These are phyloP conservation scores for Helotiales sp. DNA, from an alignment of 2,329 filamentous ascomycete genomes.

Conservation along the genomic window DNA sequence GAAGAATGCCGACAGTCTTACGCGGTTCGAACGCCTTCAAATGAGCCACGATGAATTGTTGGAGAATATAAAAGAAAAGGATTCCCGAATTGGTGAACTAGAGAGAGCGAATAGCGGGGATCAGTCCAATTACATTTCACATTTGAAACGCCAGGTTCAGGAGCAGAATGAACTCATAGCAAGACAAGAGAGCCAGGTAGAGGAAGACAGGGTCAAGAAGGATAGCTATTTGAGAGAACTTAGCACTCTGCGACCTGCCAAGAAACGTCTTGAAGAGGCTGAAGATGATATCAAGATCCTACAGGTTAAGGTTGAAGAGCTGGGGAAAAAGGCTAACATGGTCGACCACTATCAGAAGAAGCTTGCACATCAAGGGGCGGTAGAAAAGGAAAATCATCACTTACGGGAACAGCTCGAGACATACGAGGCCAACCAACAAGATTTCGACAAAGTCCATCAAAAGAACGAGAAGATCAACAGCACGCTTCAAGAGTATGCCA, in stretches of 20 bases:
- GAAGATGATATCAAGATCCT: slow-evolving; percentile 61
- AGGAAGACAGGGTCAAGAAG: slow-evolving; percentile 47
- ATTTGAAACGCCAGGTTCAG: slow-evolving; percentile 56
- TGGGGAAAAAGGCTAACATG: slow-evolving; percentile 62
- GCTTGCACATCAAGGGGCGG: slow-evolving; percentile 54
- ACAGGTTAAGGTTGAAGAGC: slow-evolving; percentile 53
- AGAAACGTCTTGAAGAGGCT: slow-evolving; percentile 50
- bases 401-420: slow-evolving; percentile 56
- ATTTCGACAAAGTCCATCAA: slow-evolving; percentile 32
- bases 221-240: slow-evolving; percentile 50
- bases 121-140: slow-evolving; percentile 52
- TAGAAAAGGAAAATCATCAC: slow-evolving; percentile 56
- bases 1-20: slow-evolving; percentile 57
- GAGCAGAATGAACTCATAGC: slow-evolving; percentile 73
- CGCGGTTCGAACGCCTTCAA: slow-evolving; percentile 59
- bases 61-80: slow-evolving; percentile 54
- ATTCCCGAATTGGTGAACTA: slow-evolving; percentile 42
- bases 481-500: slow-evolving; percentile 40
- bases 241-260: slow-evolving; percentile 44
- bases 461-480: slow-evolving; percentile 35
- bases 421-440: slow-evolving; percentile 47
- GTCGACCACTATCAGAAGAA: slow-evolving; percentile 64
- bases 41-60: slow-evolving; percentile 61
- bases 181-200: slow-evolving; percentile 65
- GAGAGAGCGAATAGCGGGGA: slow-evolving; percentile 48